Evolutionary conservation across 306 rosid genomes (phyloP).

Genomic region (Luffa acutangula): DNA sequence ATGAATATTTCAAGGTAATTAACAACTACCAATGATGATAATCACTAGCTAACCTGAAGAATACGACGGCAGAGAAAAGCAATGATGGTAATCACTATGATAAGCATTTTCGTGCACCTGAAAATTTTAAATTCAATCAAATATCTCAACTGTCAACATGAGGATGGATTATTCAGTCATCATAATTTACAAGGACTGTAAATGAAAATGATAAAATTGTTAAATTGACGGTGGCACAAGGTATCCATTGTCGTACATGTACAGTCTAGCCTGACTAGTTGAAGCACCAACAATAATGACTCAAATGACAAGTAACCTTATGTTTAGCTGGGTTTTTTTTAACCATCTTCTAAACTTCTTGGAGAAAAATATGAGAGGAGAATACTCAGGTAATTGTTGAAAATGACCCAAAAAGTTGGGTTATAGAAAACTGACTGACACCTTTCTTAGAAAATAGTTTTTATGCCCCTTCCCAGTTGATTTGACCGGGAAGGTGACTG

Average conservation of each 20-base stretch:
- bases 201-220: neutral
- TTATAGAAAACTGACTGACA: no score
- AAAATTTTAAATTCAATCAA: constrained; percentile 22
- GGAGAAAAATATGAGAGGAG: no score
- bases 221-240: neutral
- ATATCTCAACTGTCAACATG: neutral
- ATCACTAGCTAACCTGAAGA: constrained; percentile 43
- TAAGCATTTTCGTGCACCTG: constrained; percentile 99
- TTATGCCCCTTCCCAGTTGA: no score
- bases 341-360: no score
- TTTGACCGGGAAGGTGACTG: no score
- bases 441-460: no score
- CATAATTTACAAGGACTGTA: neutral
- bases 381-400: no score
- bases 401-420: no score
- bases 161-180: neutral
- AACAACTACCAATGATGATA: neutral
- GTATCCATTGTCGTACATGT: neutral
- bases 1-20: neutral
- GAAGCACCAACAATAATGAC: neutral
- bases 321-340: no score
- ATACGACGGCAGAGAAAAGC: constrained; percentile 73
- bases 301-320: neutral
- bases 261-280: neutral
- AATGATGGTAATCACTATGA: constrained; percentile 78